phyloP scores from a whole-genome alignment of 2,329 filamentous ascomycete genomes.

The Pyrenophora teres region DNA sequence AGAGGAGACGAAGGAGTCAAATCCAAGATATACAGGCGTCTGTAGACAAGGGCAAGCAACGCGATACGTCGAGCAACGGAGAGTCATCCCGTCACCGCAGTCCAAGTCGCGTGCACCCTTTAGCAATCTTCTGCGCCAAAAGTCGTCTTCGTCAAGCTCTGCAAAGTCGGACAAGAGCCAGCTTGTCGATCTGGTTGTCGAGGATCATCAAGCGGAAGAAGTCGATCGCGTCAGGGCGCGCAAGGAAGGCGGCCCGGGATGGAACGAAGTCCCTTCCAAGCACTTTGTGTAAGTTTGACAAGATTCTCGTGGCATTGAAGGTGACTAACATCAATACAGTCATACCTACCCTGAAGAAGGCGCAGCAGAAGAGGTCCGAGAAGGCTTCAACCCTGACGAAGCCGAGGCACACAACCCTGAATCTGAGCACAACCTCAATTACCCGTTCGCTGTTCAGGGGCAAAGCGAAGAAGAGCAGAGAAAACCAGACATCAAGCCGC shows the following conservation, averaged over 20 bases:
- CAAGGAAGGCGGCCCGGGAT: conserved; percentile 65
- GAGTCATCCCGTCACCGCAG: conserved; percentile 42
- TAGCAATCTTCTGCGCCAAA: conserved; percentile 50
- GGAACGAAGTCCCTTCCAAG: conserved; percentile 61
- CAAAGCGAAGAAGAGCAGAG: conserved; percentile 41
- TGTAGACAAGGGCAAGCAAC: conserved; percentile 51
- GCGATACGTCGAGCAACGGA: conserved; percentile 43
- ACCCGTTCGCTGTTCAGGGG: conserved; percentile 51
- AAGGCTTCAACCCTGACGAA: conserved; percentile 59
- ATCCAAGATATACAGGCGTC: conserved; percentile 52
- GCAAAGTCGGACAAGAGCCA: conserved; percentile 63
- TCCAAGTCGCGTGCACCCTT: conserved; percentile 43
- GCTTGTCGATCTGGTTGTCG: conserved; percentile 69
- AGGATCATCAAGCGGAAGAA: conserved; percentile 66
- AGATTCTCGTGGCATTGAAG: too few species aligned
- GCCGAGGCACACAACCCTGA: conserved; percentile 51
- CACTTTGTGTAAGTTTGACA: conserved; percentile 58
- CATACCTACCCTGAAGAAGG: conserved; percentile 54
- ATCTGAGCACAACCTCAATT: conserved; percentile 50
- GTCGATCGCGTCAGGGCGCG: conserved; percentile 65
- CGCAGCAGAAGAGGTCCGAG: conserved; percentile 57
- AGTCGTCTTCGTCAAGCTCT: conserved; percentile 55
- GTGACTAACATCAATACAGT: conserved; percentile 36
- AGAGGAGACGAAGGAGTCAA: conserved; percentile 53
- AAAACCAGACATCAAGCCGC: conserved; percentile 40